Evolutionary conservation across 345 rosid genomes (phyloP).

Genomic region (Citrus glauca): DNA sequence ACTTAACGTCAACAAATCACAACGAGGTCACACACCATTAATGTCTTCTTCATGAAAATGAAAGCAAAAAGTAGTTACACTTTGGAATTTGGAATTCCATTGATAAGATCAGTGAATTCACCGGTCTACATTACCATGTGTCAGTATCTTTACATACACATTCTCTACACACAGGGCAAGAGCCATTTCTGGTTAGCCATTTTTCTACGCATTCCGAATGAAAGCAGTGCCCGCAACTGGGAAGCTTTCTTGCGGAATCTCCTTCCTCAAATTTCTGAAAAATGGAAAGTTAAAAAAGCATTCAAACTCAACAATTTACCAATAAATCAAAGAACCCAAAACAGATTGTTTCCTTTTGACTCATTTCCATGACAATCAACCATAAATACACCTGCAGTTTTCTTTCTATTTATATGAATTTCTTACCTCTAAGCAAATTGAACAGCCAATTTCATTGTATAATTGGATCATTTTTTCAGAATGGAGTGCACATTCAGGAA

Average conservation of each 20-base stretch:
- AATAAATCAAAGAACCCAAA: not conserved
- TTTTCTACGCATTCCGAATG: constrained; percentile 66
- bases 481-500: constrained; percentile 35
- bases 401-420: not conserved
- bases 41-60: not conserved
- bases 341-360: not conserved
- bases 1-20: too few species aligned
- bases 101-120: not conserved
- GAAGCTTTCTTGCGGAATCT: constrained; percentile 52
- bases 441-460: constrained; percentile 31
- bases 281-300: not conserved
- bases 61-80: not conserved
- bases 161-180: constrained; percentile 81
- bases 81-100: not conserved
- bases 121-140: not conserved
- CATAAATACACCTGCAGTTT: not conserved
- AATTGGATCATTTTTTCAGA: constrained; percentile 9
- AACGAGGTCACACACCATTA: too few species aligned
- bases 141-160: constrained; percentile 21
- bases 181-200: constrained; percentile 56
- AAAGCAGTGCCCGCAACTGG: constrained; percentile 58
- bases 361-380: not conserved
- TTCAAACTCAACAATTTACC: not conserved
- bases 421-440: constrained; percentile 74
- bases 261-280: constrained; percentile 62